These are phyloP conservation scores for Oenanthe sinensis DNA, from an alignment of 129 eudicot species.

Conservation along the genomic window DNA sequence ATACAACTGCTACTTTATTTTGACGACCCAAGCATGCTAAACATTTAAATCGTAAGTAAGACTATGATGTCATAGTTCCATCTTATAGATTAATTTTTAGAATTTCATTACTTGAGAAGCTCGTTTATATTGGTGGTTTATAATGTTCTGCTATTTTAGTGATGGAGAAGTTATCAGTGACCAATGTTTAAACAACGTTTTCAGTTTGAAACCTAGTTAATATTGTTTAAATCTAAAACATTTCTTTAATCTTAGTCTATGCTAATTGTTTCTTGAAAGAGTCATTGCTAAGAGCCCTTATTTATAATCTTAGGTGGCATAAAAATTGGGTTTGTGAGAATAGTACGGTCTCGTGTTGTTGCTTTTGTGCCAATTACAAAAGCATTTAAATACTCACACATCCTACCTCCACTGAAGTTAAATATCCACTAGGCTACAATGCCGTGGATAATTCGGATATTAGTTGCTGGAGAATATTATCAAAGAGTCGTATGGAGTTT, in stretches of 20 bases:
- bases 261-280: too few relatives aligned
- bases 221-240: not conserved
- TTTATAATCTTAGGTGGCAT: not conserved
- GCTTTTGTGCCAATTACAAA: not conserved
- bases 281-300: not conserved
- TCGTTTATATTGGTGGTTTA: too few relatives aligned
- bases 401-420: too few relatives aligned
- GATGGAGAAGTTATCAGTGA: not conserved
- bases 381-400: too few relatives aligned
- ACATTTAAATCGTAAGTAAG: not conserved
- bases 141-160: too few relatives aligned
- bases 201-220: not conserved
- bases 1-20: not conserved
- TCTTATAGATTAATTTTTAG: not conserved
- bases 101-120: not conserved
- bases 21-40: not conserved
- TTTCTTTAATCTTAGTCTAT: not conserved
- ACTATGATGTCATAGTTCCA: not conserved
- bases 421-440: too few relatives aligned
- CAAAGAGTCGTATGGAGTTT: too few relatives aligned
- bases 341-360: not conserved
- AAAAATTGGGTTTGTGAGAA: not conserved
- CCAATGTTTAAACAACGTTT: not conserved
- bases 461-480: too few relatives aligned
- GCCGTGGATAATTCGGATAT: too few relatives aligned